A percentile compares a stretch with the other conserved stretches of the same genome.
phyloP scores from a whole-genome alignment of 441 rosid species.

The Populus hybrid region DNA sequence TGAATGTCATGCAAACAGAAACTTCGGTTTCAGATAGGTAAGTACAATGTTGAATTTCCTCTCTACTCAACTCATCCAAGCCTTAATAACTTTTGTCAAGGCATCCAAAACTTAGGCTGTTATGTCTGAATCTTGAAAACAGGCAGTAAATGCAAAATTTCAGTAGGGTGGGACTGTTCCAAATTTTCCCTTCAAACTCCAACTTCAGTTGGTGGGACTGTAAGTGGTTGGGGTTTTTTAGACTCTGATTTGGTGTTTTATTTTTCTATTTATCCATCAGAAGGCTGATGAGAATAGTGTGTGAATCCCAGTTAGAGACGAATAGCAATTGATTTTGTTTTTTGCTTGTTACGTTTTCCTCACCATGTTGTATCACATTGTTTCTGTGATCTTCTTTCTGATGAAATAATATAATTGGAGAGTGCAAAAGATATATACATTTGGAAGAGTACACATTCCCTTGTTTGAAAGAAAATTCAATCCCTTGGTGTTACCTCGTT shows the following conservation, averaged over 20 bases:
- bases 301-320: neutral
- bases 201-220: neutral
- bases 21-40: slow-evolving; percentile 51
- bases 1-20: slow-evolving; percentile 24
- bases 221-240: neutral
- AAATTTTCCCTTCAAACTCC: neutral
- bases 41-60: neutral
- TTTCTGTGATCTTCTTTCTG: neutral
- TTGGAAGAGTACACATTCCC: neutral
- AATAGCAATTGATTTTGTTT: neutral
- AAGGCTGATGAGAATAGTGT: neutral
- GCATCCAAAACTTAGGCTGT: neutral
- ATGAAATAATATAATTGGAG: neutral
- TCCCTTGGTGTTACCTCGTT: neutral
- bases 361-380: neutral
- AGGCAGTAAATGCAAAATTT: neutral
- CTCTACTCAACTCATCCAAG: neutral
- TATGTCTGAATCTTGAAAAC: neutral
- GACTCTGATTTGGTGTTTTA: neutral
- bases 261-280: neutral
- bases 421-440: neutral
- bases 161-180: neutral
- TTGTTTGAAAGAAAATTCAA: neutral
- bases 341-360: neutral
- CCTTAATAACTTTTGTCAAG: neutral